Base-by-base conservation (phyloP, 768 basidiomycete genomes). In the Xerocomellus intermedius region DNA sequence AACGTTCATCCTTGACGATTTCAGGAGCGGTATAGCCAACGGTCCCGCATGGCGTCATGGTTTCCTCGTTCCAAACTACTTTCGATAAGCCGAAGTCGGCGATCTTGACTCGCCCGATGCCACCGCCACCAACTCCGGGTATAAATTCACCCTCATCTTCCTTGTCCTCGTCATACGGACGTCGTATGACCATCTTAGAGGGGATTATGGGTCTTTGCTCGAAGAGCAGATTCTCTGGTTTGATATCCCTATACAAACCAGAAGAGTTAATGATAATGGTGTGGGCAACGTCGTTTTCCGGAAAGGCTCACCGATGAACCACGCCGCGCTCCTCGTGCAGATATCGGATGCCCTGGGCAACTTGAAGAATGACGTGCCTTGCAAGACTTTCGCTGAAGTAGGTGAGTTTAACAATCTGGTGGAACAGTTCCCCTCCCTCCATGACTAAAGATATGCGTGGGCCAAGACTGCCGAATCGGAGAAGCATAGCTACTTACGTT, bases 21-120 rank as follows among this genome's bases (percentile, higher is more conserved):
- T 99, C 97, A 6, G 97, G 97, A 7, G 97, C 97, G 3, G 97
- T 99, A 73, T 99, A 99, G 21, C 97, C 97, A 32, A 99, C 96
- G 3, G 97, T 99, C n/a, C 97, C 97, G 66, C 97, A 99, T 21
- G 97, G 97, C 14, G 97, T 99, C 90, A 92, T 95, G 7, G 97
- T 99, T 68, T 98, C 87, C 67, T 98, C 97, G 68, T 96, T 89
- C 97, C 97, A 99, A 5, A 99, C 93, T 50, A 98, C 88, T 74
- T 99, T 99, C 58, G 87, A 91, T 44, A 99, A 78, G 33, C 97
- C 97, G 66, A 99, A 99, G 71, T 99, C 97, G 55, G 97, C 97
- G 56, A 99, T 97, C 78, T 98, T 99, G 71, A 99, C 94, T 38
- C 86, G 85, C 8, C 97, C 97, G 59, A 99, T 99, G 21, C 96